Evolutionary conservation across 495 filamentous ascomycete species (phyloP).

Genomic region (Rusavskia elegans): DNA sequence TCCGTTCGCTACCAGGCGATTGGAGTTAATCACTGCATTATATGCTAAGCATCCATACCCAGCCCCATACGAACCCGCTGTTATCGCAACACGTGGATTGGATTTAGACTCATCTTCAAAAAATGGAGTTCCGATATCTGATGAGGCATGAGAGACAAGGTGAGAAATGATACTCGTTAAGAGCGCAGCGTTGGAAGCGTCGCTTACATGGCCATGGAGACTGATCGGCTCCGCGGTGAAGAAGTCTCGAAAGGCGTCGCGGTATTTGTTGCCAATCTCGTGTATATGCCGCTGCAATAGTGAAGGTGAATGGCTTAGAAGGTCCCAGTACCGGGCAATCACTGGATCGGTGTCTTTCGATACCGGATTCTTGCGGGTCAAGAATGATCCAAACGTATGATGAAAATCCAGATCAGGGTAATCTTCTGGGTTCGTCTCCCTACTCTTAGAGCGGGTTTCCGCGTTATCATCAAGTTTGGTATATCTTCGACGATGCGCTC

Average conservation of each 20-base stretch:
- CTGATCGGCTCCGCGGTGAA: conserved; percentile 2
- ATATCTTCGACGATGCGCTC: no score
- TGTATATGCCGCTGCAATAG: neutral
- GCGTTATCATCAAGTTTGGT: no score
- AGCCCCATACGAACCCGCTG: conserved; percentile 1
- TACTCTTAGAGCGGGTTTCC: no score
- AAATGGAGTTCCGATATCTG: neutral
- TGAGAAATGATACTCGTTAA: conserved; percentile 4
- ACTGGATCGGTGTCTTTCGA: neutral
- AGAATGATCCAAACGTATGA: conserved; percentile 6
- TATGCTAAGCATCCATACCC: conserved; percentile 2
- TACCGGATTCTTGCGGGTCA: conserved; percentile 4
- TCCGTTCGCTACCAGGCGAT: conserved; percentile 1
- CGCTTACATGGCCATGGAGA: conserved; percentile 6
- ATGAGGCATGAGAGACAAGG: neutral
- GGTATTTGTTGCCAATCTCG: conserved; percentile 1
- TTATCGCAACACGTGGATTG: neutral
- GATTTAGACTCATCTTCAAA: neutral
- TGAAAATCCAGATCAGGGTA: conserved; percentile 7
- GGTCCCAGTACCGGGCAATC: conserved; percentile 3
- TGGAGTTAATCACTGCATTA: neutral
- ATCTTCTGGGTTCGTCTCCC: neutral
- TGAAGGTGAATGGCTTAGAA: neutral
- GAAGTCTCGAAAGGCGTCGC: neutral
- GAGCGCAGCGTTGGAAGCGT: conserved; percentile 3